phyloP scores from a whole-genome alignment of 75 land plant genomes.

The Cupressus sempervirens region DNA sequence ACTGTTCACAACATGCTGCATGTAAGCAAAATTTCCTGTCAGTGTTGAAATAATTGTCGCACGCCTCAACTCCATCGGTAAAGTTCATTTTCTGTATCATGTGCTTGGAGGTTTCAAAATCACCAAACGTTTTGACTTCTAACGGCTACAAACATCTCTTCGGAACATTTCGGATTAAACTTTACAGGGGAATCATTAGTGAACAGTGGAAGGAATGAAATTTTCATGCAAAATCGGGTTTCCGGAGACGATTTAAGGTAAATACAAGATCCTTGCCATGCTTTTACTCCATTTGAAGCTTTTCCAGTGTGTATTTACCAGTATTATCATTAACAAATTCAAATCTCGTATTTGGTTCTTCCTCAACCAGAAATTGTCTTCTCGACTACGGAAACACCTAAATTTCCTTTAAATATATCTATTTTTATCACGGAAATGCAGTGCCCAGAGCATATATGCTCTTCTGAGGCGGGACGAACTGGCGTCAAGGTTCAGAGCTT shows the following conservation, averaged over 20 bases:
- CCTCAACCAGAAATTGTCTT: not conserved
- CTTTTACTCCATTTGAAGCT: not conserved
- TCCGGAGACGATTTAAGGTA: not conserved
- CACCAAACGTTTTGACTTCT: not conserved
- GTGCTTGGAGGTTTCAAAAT: not conserved
- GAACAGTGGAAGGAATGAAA: not conserved
- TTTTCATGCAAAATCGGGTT: not conserved
- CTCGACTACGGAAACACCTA: not conserved
- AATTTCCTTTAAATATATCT: not conserved
- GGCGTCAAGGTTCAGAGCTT: not conserved
- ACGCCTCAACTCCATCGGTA: not conserved
- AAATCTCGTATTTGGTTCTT: not conserved
- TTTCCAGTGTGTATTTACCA: not conserved
- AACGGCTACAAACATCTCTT: not conserved
- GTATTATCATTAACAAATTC: not conserved
- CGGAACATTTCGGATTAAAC: not conserved
- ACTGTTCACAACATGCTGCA: not conserved
- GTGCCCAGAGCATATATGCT: not conserved
- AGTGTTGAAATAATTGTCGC: not conserved
- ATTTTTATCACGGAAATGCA: not conserved
- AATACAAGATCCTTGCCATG: not conserved
- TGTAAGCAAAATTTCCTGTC: not conserved
- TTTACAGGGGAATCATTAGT: not conserved
- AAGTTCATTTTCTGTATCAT: not conserved
- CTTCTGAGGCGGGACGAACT: not conserved